Evolutionary conservation across 1,284 basidiomycete species (phyloP).

Genomic region (Heliocybe sulcata): DNA sequence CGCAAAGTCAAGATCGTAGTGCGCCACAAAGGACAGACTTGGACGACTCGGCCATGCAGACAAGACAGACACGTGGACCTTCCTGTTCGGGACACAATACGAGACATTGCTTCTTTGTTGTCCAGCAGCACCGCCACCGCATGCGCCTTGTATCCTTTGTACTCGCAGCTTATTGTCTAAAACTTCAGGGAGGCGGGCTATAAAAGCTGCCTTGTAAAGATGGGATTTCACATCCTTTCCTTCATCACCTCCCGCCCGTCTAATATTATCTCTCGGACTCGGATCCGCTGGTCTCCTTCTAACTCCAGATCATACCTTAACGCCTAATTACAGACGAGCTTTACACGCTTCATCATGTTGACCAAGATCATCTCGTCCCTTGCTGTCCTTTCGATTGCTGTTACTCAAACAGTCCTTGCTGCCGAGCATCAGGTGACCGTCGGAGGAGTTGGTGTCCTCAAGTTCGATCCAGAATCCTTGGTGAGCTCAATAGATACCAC

Average conservation of each 20-base stretch:
- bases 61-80: background rate
- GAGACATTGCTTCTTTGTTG: background rate
- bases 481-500: constrained; percentile 28
- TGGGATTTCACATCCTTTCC: background rate
- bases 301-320: background rate
- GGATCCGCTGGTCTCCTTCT: background rate
- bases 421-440: constrained; percentile 41
- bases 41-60: no score
- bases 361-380: background rate
- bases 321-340: background rate
- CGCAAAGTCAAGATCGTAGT: background rate
- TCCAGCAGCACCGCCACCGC: background rate
- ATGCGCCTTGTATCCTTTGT: background rate
- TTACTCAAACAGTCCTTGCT: constrained; percentile 12
- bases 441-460: constrained; percentile 39
- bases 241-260: background rate
- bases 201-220: background rate
- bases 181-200: background rate
- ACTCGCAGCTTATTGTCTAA: background rate
- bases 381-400: constrained; percentile 4
- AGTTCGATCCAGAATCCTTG: constrained; percentile 36
- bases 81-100: background rate
- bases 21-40: no score
- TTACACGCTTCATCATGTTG: constrained; percentile 1
- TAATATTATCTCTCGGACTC: background rate